Conservation (phyloP, 768 basidiomycete species). For the Xerocomellus dryophilus region DNA sequence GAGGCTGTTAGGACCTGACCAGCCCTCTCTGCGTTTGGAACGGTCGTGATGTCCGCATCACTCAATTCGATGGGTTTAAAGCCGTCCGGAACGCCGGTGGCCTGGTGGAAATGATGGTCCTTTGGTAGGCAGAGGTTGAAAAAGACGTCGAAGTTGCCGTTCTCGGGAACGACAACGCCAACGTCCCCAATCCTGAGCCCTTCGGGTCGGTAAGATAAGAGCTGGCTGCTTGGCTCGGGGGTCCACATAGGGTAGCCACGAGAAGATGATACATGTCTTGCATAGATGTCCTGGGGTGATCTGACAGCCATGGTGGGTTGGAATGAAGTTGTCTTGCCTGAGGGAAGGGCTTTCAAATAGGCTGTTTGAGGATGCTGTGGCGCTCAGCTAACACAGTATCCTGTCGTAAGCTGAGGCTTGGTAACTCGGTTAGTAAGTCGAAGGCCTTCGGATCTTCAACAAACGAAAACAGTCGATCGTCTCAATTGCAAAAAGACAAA, state of each 20-base stretch:
- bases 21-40: slow-evolving; percentile 7
- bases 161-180: slow-evolving; percentile 32
- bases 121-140: slow-evolving; percentile 39
- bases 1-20: slow-evolving; percentile 10
- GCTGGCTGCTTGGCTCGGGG: slow-evolving; percentile 29
- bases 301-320: slow-evolving; percentile 21
- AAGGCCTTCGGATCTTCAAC: neutral
- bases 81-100: slow-evolving; percentile 26
- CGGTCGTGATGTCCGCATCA: slow-evolving; percentile 16
- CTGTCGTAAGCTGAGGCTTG: slow-evolving; percentile 8
- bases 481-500: slow-evolving; percentile 9
- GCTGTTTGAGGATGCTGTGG: slow-evolving; percentile 8
- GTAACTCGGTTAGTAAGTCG: slow-evolving; percentile 13
- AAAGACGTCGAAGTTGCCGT: slow-evolving; percentile 37
- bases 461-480: slow-evolving; percentile 2
- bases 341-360: neutral
- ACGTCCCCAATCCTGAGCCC: slow-evolving; percentile 41
- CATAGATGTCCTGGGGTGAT: slow-evolving; percentile 26
- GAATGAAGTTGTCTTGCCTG: neutral
- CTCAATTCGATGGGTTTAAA: slow-evolving; percentile 26
- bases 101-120: slow-evolving; percentile 22
- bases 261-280: slow-evolving; percentile 20
- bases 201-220: slow-evolving; percentile 25
- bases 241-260: slow-evolving; percentile 38
- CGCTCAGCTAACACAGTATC: neutral